Percentiles rank a stretch among this genome's conserved stretches.
These are phyloP conservation scores for Didymella pinodella DNA, from an alignment of 2,329 filamentous ascomycete genomes.

Conservation along the genomic window DNA sequence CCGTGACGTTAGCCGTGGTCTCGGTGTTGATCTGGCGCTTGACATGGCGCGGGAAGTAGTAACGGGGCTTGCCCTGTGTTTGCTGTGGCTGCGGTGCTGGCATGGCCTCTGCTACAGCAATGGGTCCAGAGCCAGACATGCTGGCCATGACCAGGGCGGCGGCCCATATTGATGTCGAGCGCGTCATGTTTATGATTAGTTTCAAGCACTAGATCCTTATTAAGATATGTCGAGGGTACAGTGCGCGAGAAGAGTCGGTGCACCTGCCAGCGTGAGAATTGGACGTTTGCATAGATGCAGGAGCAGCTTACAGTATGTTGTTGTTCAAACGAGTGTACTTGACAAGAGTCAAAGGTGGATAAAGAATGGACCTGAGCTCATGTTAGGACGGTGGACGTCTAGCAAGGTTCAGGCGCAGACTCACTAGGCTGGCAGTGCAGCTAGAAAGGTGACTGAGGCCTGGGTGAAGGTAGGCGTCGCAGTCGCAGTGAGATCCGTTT, in stretches of 20 bases:
- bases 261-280: conserved; percentile 26
- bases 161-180: conserved; percentile 56
- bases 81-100: conserved; percentile 52
- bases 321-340: conserved; percentile 61
- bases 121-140: conserved; percentile 52
- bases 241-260: conserved; percentile 27
- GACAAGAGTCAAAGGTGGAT: conserved; percentile 52
- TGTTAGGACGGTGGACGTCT: conserved; percentile 25
- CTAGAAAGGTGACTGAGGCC: conserved; percentile 40
- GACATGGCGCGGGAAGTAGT: conserved; percentile 59
- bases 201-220: conserved; percentile 37
- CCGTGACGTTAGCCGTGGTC: conserved; percentile 41
- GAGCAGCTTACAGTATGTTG: conserved; percentile 49
- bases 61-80: conserved; percentile 50
- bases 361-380: conserved; percentile 49
- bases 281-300: conserved; percentile 5
- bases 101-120: conserved; percentile 58
- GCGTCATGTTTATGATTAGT: conserved; percentile 54
- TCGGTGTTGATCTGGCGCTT: conserved; percentile 53
- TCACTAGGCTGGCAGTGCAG: conserved; percentile 50
- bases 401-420: conserved; percentile 20
- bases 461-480: conserved; percentile 33
- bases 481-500: conserved; percentile 34
- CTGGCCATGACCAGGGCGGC: conserved; percentile 55
- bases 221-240: conserved; percentile 37